Evolutionary conservation across 108 stramenopile genomes (phyloP).

Genomic region (Cyclotella sp.): DNA sequence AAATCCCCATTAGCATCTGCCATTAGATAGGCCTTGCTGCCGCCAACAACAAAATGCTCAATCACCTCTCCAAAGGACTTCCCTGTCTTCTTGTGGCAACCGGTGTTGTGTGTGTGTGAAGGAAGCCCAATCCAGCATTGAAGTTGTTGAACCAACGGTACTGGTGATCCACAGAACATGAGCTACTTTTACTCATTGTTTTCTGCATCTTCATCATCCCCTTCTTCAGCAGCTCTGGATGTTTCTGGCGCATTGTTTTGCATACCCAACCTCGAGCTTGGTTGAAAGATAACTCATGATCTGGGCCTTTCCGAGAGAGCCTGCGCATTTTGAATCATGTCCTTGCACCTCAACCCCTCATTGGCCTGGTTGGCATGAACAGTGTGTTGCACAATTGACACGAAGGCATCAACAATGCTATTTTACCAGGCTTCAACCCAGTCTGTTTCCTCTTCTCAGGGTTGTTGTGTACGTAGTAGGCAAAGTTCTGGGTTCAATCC

Average conservation of each 20-base stretch:
- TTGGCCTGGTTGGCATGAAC: background rate
- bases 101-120: slow-evolving; percentile 10
- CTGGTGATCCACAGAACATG: background rate
- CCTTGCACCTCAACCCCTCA: background rate
- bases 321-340: background rate
- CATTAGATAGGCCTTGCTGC: too few relatives aligned
- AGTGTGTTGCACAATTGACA: background rate
- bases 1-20: slow-evolving; percentile 23
- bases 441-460: background rate
- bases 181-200: background rate
- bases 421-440: background rate
- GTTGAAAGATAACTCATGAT: background rate
- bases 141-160: background rate
- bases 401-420: background rate
- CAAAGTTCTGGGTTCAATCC: background rate
- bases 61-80: slow-evolving; percentile 38
- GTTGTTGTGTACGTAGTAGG: background rate
- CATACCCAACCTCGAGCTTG: background rate
- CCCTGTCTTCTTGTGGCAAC: too few relatives aligned
- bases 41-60: slow-evolving; percentile 30
- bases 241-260: background rate
- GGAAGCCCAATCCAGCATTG: background rate
- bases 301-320: background rate
- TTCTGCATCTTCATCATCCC: background rate
- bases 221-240: background rate